Evolutionary conservation across 2,329 filamentous ascomycete genomes (phyloP).

Genomic region (Alternaria dauci): DNA sequence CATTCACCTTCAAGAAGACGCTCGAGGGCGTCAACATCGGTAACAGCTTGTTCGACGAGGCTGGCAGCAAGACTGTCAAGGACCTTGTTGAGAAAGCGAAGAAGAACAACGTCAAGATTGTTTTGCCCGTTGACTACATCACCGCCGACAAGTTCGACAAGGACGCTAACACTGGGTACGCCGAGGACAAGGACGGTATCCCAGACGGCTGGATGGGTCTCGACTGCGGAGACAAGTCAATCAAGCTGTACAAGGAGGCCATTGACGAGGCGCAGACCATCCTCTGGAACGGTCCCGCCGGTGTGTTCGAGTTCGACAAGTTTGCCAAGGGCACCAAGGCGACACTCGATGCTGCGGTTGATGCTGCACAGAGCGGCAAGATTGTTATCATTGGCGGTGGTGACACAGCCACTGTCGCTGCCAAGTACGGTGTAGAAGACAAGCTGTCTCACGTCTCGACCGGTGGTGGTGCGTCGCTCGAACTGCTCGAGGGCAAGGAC

Average conservation of each 20-base stretch:
- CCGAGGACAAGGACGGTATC: slow-evolving; percentile 87
- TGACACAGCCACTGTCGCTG: slow-evolving; percentile 96
- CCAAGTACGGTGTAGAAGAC: slow-evolving; percentile 94
- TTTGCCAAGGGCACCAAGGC: slow-evolving; percentile 93
- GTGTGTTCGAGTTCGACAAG: slow-evolving; percentile 96
- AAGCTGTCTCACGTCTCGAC: slow-evolving; percentile 99
- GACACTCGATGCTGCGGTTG: slow-evolving; percentile 87
- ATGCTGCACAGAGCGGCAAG: slow-evolving; percentile 81
- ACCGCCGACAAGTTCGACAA: slow-evolving; percentile 94
- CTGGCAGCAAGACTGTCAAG: slow-evolving; percentile 88
- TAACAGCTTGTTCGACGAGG: slow-evolving; percentile 90
- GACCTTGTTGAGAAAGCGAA: slow-evolving; percentile 94
- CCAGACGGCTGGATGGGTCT: slow-evolving; percentile 98
- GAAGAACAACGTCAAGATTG: slow-evolving; percentile 93
- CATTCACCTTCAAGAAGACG: slow-evolving; percentile 99
- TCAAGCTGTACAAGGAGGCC: slow-evolving; percentile 86
- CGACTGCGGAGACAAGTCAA: slow-evolving; percentile 88
- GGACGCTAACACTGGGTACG: slow-evolving; percentile 80
- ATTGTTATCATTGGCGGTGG: slow-evolving; percentile 99
- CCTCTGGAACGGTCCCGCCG: slow-evolving; percentile 97
- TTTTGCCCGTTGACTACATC: slow-evolving; percentile 93
- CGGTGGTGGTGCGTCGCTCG: slow-evolving; percentile 91
- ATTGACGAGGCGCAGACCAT: slow-evolving; percentile 93
- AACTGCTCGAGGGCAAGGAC: slow-evolving; percentile 97
- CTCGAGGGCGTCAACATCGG: slow-evolving; percentile 90